A percentile compares a stretch with the other conserved stretches of the same genome.
Conservation (phyloP, 1,284 basidiomycete genomes). For the Sanghuangporus weigelae region DNA sequence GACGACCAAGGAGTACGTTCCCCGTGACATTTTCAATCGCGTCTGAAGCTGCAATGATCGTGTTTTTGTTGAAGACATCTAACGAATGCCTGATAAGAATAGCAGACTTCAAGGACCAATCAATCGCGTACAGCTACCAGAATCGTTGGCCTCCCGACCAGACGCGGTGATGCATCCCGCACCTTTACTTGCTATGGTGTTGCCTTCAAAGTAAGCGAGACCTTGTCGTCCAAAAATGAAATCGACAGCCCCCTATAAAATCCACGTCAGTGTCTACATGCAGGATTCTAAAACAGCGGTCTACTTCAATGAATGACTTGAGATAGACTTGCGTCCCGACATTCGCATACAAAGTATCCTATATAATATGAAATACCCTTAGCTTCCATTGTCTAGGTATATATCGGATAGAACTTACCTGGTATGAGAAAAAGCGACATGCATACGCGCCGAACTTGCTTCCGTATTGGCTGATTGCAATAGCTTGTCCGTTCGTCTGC, state of each 20-base stretch:
- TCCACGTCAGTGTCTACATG: constrained; percentile 23
- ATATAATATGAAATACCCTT: neutral
- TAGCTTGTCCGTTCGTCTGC: constrained; percentile 41
- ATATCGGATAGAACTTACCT: constrained; percentile 29
- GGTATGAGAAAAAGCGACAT: constrained; percentile 47
- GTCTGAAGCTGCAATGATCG: constrained; percentile 40
- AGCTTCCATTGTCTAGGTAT: neutral
- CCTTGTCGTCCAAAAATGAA: constrained; percentile 46
- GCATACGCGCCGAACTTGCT: constrained; percentile 46
- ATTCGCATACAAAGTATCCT: constrained; percentile 38
- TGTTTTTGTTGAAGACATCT: constrained; percentile 47
- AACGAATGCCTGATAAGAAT: neutral
- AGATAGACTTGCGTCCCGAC: constrained; percentile 45
- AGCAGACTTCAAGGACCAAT: neutral
- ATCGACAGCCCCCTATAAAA: constrained; percentile 43
- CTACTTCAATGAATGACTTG: constrained; percentile 42
- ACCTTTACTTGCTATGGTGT: constrained; percentile 36
- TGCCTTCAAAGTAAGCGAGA: constrained; percentile 41
- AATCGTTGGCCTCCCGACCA: constrained; percentile 42
- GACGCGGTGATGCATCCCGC: constrained; percentile 48
- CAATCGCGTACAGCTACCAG: constrained; percentile 36
- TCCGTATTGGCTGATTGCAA: constrained; percentile 49
- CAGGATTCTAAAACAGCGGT: constrained; percentile 14
- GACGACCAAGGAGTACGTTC: constrained; percentile 43
- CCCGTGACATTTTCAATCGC: constrained; percentile 34